phyloP scores from a whole-genome alignment of 1,139 yeast species.

The Hansenula lynferdii region DNA sequence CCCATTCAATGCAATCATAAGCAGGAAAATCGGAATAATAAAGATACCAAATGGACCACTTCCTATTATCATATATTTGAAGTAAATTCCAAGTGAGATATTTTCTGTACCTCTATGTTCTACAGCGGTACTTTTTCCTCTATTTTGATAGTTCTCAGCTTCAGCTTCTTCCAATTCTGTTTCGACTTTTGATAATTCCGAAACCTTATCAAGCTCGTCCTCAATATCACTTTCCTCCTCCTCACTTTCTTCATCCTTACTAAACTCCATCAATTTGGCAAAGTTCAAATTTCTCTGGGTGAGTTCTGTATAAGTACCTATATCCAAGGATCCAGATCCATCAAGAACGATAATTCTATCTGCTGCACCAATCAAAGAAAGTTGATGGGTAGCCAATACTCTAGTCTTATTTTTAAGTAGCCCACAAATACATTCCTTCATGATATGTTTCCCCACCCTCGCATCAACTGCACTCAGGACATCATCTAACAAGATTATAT shows the following conservation, averaged over 20 bases:
- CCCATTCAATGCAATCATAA: slow-evolving; percentile 40
- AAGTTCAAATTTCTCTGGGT: slow-evolving; percentile 27
- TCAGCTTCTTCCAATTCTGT: slow-evolving; percentile 12
- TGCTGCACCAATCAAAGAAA: slow-evolving; percentile 59
- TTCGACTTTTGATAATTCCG: slow-evolving; percentile 12
- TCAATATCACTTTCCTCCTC: slow-evolving; percentile 25
- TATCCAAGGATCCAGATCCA: slow-evolving; percentile 48
- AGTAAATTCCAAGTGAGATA: slow-evolving; percentile 35
- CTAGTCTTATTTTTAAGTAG: slow-evolving; percentile 55
- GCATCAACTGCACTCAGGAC: slow-evolving; percentile 90
- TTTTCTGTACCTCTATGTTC: slow-evolving; percentile 35
- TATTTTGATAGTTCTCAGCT: slow-evolving; percentile 17
- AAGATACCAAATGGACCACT: slow-evolving; percentile 40
- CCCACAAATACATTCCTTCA: slow-evolving; percentile 61
- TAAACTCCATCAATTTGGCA: slow-evolving; percentile 29
- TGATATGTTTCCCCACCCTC: slow-evolving; percentile 73
- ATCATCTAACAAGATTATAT: slow-evolving; percentile 70
- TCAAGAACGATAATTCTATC: slow-evolving; percentile 60
- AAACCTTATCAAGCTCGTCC: slow-evolving; percentile 17
- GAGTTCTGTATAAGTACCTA: slow-evolving; percentile 52
- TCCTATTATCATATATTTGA: slow-evolving; percentile 48
- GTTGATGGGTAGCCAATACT: slow-evolving; percentile 75
- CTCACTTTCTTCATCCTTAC: slow-evolving; percentile 26
- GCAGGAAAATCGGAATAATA: slow-evolving; percentile 33
- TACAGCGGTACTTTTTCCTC: slow-evolving; percentile 25